These are phyloP conservation scores for Solanum sejunctum DNA, from an alignment of 257 asterid species.

Conservation along the genomic window DNA sequence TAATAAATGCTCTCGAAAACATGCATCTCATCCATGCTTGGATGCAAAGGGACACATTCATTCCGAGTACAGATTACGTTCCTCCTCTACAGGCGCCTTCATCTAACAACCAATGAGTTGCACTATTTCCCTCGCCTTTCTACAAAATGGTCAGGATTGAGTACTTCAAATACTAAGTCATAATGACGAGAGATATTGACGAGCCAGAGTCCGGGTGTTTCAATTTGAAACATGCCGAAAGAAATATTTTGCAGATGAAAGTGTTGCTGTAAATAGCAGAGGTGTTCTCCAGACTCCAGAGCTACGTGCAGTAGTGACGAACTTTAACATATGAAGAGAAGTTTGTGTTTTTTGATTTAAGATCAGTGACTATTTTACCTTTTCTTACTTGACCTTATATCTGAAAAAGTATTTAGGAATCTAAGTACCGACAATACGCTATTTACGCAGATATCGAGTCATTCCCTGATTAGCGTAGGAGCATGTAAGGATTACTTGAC, in stretches of 20 bases:
- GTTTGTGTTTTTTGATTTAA: background rate
- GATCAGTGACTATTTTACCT: constrained; percentile 22
- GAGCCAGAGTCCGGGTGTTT: constrained; percentile 68
- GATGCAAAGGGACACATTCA: too few relatives aligned
- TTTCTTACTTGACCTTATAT: constrained; percentile 21
- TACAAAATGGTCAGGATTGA: background rate
- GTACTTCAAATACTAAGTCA: constrained; percentile 34
- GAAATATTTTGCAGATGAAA: constrained; percentile 81
- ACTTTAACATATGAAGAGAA: background rate
- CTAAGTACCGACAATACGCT: too few relatives aligned
- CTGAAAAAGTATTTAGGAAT: too few relatives aligned
- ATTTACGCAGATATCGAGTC: too few relatives aligned
- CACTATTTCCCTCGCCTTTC: too few relatives aligned
- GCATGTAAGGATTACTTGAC: background rate
- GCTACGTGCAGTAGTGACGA: background rate
- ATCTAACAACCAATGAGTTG: too few relatives aligned
- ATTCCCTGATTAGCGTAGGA: background rate
- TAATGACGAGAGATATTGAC: constrained; percentile 74
- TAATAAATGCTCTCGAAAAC: too few relatives aligned
- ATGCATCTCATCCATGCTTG: too few relatives aligned
- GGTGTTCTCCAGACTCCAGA: constrained; percentile 94
- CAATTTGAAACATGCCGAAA: constrained; percentile 42
- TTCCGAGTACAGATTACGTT: too few relatives aligned
- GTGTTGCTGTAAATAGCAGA: constrained; percentile 40
- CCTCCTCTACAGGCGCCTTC: too few relatives aligned